phyloP scores from a whole-genome alignment of 352 stramenopile species.

The Phytophthora cactorum region DNA sequence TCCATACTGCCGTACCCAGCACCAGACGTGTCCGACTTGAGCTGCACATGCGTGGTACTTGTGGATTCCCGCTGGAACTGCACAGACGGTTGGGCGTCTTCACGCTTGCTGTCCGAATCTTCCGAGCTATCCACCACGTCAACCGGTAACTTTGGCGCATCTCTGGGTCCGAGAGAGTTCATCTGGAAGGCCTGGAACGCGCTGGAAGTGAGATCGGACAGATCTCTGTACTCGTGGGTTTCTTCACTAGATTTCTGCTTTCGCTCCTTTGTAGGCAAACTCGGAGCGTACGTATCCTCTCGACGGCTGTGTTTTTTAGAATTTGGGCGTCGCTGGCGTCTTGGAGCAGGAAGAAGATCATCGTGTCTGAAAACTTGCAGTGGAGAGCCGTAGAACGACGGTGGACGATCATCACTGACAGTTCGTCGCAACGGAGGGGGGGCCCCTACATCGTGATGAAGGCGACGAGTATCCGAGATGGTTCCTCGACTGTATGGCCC shows the following conservation, averaged over 20 bases:
- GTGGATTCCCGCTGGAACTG: conserved; percentile 31
- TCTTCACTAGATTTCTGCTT: conserved; percentile 19
- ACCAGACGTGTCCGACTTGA: conserved; percentile 27
- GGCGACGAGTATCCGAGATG: conserved; percentile 23
- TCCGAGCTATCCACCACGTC: conserved; percentile 27
- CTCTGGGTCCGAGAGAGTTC: conserved; percentile 31
- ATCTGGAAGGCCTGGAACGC: conserved; percentile 71
- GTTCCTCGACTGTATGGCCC: conserved; percentile 21
- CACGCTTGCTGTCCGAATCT: conserved; percentile 26
- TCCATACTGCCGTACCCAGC: conserved; percentile 40
- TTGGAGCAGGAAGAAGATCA: background rate
- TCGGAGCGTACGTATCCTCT: conserved; percentile 4
- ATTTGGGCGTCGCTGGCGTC: conserved; percentile 12
- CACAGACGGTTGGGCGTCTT: conserved; percentile 26
- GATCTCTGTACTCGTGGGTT: conserved; percentile 52
- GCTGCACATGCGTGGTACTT: conserved; percentile 29
- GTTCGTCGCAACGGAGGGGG: conserved; percentile 29
- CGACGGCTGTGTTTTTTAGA: conserved; percentile 7
- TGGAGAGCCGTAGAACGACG: conserved; percentile 26
- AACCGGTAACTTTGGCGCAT: conserved; percentile 27
- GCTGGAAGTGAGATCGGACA: conserved; percentile 69
- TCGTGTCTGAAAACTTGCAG: conserved; percentile 22
- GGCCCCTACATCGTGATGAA: conserved; percentile 20
- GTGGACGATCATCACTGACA: conserved; percentile 30
- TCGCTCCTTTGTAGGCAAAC: conserved; percentile 5